Percentiles rank a stretch among this genome's conserved stretches.
phyloP scores from a whole-genome alignment of 495 filamentous ascomycete species.

The Aspergillus ostianus region DNA sequence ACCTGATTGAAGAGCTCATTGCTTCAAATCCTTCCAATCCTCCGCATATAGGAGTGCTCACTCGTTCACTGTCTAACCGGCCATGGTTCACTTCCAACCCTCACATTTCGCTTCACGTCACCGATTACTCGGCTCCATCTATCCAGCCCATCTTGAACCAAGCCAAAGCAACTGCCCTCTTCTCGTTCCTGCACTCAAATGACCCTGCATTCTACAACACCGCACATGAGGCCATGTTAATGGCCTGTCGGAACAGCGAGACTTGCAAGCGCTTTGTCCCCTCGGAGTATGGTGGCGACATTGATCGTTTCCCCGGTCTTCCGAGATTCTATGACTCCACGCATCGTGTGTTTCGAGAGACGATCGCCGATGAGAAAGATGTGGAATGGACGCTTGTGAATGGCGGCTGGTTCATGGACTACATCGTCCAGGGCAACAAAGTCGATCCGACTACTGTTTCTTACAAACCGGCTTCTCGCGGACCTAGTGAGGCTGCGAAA shows the following conservation, averaged over 20 bases:
- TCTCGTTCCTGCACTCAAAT: background rate
- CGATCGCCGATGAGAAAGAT: background rate
- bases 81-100: background rate
- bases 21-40: background rate
- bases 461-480: background rate
- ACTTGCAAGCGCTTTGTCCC: background rate
- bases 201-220: background rate
- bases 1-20: constrained; percentile 1
- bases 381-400: background rate
- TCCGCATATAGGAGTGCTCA: background rate
- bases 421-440: background rate
- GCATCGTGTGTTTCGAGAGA: background rate
- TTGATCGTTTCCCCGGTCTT: background rate
- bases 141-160: background rate
- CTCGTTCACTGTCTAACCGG: background rate
- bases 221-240: background rate
- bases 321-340: background rate
- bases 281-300: background rate
- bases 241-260: background rate
- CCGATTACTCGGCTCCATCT: background rate
- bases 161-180: background rate
- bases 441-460: background rate
- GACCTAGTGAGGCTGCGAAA: background rate
- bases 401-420: background rate
- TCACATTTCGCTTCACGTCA: background rate